Conservation (phyloP, 768 basidiomycete species). For the Russula abietina region DNA sequence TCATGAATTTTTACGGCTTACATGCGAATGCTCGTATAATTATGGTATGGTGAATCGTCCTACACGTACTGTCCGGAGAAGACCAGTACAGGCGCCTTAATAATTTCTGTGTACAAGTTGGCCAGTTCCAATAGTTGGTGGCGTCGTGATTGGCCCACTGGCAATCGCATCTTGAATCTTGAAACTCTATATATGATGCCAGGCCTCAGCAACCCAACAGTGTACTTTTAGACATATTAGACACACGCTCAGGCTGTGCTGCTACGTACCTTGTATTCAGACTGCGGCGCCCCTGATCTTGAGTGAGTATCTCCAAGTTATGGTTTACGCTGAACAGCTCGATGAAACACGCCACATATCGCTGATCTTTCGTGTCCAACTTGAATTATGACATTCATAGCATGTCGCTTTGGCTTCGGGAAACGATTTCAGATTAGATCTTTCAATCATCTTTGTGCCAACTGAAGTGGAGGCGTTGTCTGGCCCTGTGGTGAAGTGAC, state of each 20-base stretch:
- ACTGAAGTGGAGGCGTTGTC: neutral
- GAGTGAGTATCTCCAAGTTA: neutral
- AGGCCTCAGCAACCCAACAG: neutral
- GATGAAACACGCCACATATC: neutral
- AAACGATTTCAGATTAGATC: neutral
- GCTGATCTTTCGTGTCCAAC: neutral
- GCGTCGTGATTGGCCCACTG: neutral
- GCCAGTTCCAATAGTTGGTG: neutral
- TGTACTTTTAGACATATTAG: neutral
- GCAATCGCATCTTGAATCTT: neutral
- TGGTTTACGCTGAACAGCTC: neutral
- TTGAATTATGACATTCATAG: too few relatives aligned
- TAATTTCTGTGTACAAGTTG: neutral
- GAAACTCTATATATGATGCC: neutral
- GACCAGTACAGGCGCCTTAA: neutral
- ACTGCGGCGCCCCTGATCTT: neutral
- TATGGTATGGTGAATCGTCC: neutral
- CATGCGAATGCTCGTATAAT: neutral
- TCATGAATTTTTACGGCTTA: neutral
- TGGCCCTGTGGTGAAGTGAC: too few relatives aligned
- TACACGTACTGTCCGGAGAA: neutral
- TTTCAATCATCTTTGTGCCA: too few relatives aligned
- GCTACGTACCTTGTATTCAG: neutral
- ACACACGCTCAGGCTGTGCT: neutral
- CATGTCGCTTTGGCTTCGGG: neutral